Evolutionary conservation across 768 basidiomycete genomes (phyloP).

Genomic region (Suillus lakei): DNA sequence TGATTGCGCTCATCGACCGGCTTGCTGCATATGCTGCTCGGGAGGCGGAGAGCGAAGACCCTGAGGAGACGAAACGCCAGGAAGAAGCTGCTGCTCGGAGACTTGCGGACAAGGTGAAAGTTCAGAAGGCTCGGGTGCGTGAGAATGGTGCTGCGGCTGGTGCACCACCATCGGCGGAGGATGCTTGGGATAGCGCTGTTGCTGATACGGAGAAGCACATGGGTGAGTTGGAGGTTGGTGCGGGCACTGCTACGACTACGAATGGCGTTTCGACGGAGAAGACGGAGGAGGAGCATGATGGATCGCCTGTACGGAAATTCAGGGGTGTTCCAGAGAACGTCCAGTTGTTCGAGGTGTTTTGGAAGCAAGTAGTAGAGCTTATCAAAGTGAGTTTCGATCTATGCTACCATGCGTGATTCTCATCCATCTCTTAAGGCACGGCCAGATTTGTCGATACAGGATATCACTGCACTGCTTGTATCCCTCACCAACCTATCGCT

Average conservation of each 20-base stretch:
- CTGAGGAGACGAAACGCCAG: conserved; percentile 90
- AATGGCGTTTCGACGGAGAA: conserved; percentile 31
- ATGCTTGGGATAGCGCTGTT: conserved; percentile 30
- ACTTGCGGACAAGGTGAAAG: conserved; percentile 84
- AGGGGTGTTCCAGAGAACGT: conserved; percentile 95
- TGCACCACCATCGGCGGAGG: conserved; percentile 23
- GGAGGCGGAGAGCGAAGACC: conserved; percentile 95
- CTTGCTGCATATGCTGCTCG: conserved; percentile 95
- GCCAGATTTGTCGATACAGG: conserved; percentile 96
- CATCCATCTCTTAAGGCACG: conserved; percentile 66
- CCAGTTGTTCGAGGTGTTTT: conserved; percentile 96
- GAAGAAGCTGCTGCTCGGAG: conserved; percentile 92
- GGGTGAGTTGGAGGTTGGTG: not conserved
- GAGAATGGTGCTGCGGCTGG: conserved; percentile 47
- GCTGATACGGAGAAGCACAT: conserved; percentile 27
- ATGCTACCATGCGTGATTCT: not conserved
- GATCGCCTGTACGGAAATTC: conserved; percentile 73
- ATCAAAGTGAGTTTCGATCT: conserved; percentile 73
- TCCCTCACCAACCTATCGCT: conserved; percentile 94
- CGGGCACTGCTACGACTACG: conserved; percentile 3
- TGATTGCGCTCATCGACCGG: conserved; percentile 96
- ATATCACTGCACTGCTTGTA: conserved; percentile 94
- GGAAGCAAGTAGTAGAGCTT: conserved; percentile 97
- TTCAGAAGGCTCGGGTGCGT: conserved; percentile 65
- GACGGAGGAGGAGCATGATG: conserved; percentile 61